Percentiles rank a stretch among this genome's conserved stretches.
Conservation (phyloP, 192 early-diverging fungal genomes). For the Chytriomyces sp. region DNA sequence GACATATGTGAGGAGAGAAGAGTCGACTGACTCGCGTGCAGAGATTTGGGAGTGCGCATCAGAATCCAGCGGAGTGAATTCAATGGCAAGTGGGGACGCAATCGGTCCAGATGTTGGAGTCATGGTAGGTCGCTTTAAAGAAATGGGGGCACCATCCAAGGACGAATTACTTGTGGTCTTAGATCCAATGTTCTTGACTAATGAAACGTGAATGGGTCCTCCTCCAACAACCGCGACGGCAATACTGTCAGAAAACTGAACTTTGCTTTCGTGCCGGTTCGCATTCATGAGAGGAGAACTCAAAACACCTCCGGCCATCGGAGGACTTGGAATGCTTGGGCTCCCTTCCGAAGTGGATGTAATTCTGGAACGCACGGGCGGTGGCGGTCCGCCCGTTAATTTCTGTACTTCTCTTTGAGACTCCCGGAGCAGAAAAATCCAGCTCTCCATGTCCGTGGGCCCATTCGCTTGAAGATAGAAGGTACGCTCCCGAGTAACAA, state of each 20-base stretch:
- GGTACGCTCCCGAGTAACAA: conserved; percentile 73
- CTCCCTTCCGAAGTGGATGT: not conserved
- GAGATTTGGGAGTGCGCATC: conserved; percentile 37
- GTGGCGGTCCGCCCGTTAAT: conserved; percentile 15
- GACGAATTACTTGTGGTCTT: not conserved
- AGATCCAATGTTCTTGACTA: not conserved
- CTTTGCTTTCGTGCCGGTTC: conserved; percentile 4
- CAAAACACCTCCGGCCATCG: not conserved
- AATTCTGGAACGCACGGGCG: conserved; percentile 12
- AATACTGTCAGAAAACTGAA: conserved; percentile 31
- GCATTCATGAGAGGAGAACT: no score
- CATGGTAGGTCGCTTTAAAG: not conserved
- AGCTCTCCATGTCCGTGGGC: conserved; percentile 64
- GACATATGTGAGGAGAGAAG: conserved; percentile 39
- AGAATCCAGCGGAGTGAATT: not conserved
- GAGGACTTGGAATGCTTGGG: not conserved
- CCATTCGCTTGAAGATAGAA: conserved; percentile 69
- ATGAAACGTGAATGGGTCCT: no score
- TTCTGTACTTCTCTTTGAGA: conserved; percentile 28
- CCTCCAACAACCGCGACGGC: no score
- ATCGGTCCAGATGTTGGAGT: not conserved
- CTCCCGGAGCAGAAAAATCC: conserved; percentile 50
- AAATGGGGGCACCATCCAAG: not conserved
- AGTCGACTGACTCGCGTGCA: conserved; percentile 36
- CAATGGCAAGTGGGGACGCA: no score